Base-by-base conservation (phyloP, 768 basidiomycete genomes). In the Russula dissimulans region DNA sequence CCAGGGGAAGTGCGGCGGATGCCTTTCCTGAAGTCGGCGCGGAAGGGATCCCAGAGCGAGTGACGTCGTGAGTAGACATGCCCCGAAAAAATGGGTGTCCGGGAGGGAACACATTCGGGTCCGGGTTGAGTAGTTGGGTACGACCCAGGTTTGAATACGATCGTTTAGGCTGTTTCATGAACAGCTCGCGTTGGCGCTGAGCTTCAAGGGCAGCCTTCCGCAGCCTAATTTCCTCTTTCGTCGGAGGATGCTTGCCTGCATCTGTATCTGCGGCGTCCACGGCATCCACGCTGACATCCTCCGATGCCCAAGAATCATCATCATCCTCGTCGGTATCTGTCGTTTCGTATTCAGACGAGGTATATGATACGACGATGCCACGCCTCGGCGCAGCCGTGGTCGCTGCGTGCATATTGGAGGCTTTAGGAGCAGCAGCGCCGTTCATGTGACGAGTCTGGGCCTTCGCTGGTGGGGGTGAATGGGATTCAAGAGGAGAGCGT, bases 91-190 rank as follows among this genome's bases (percentile, higher is more conserved):
- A 85, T 2, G 84, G 81, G 69, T 85, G 85, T 43, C 74, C 78
- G 1, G 71, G 70, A 5, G 85, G 84, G 67, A 87, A 79, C 34
- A 82, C 73, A 12, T 74, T 67, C 18, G 85, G 84, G 67, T 86
- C 80, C 0, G 89, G 89, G 63, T 90, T 85, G 77, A 91, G 77
- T 45, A 91, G 72, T 69, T 82, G 82, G 10, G 78, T 75, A 55
- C 71, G 82, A 67, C 70, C 83, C 69, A 79, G 71, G 61, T 82
- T 82, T 54, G 81, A 79, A 68, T 86, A 87, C 36, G 83, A 86
- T 32, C 79, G 73, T 54, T 80, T 78, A 1, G 87, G 87, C 14
- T 84, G 77, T 72, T 91, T 90, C 62, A 80, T 78, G 67, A 88
- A 86, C 76, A 91, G 75, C 14, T 91, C 86, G 32, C 80, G 79